A percentile compares a stretch with the other conserved stretches of the same genome.
Conservation (phyloP, 805 yeast species). For the Zygoascus biomembranicola region DNA sequence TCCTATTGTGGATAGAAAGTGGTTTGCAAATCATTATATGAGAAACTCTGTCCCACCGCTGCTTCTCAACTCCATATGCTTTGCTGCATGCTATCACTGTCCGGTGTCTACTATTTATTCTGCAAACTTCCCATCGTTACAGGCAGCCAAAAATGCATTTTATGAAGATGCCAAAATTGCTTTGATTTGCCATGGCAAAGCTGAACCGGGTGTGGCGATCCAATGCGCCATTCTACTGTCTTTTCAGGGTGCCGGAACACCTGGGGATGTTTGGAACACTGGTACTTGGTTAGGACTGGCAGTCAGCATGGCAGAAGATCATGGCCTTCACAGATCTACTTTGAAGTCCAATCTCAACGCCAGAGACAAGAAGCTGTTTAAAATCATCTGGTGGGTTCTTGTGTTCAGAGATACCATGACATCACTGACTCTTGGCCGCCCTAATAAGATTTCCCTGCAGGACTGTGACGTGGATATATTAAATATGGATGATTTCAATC, state of each 20-base stretch:
- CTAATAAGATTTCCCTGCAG: slow-evolving; percentile 4
- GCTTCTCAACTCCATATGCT: slow-evolving; percentile 12
- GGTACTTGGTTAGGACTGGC: slow-evolving; percentile 7
- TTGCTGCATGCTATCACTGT: slow-evolving; percentile 9
- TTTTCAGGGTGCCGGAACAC: slow-evolving; percentile 7
- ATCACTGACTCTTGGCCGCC: slow-evolving; percentile 10
- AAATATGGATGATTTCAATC: slow-evolving; percentile 8
- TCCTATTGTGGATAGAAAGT: slow-evolving; percentile 7
- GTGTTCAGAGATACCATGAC: slow-evolving; percentile 10
- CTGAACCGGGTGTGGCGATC: slow-evolving; percentile 5
- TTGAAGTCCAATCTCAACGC: background rate
- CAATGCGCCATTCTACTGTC: slow-evolving; percentile 6
- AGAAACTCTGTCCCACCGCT: slow-evolving; percentile 4
- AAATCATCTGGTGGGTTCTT: slow-evolving; percentile 11
- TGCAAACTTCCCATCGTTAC: slow-evolving; percentile 4
- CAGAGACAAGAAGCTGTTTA: slow-evolving; percentile 5
- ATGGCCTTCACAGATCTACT: slow-evolving; percentile 10
- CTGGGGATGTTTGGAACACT: slow-evolving; percentile 8
- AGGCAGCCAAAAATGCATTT: slow-evolving; percentile 6
- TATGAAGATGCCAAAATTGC: slow-evolving; percentile 7
- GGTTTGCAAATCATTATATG: slow-evolving; percentile 8
- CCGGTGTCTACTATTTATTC: slow-evolving; percentile 2
- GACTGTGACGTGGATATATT: slow-evolving; percentile 12
- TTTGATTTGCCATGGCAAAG: slow-evolving; percentile 5
- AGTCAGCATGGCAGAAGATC: slow-evolving; percentile 8